Evolutionary conservation across 306 rosid species (phyloP).

Genomic region (Amphicarpaea edgeworthii): DNA sequence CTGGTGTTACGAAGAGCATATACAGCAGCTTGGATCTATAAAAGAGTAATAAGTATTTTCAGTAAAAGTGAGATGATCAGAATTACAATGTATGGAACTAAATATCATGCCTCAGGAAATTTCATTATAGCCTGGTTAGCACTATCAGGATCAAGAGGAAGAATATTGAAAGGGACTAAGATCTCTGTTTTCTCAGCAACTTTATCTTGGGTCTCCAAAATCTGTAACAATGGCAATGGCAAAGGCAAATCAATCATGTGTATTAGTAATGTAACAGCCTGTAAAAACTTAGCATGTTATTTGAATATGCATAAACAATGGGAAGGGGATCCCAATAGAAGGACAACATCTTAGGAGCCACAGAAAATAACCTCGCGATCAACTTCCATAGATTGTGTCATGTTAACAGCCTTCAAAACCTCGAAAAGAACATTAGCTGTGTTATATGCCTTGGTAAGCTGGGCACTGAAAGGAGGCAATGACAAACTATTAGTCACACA

Average conservation of each 20-base stretch:
- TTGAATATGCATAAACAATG: slow-evolving; percentile 23
- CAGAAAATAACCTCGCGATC: slow-evolving; percentile 81
- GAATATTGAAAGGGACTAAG: slow-evolving; percentile 90
- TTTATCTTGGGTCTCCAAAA: slow-evolving; percentile 95
- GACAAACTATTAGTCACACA: slow-evolving; percentile 6
- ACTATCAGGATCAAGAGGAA: slow-evolving; percentile 99
- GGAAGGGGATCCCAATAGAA: slow-evolving; percentile 15
- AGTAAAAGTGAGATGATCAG: slow-evolving; percentile 28
- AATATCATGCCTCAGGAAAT: slow-evolving; percentile 83
- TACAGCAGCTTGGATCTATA: slow-evolving; percentile 91
- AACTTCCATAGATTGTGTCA: slow-evolving; percentile 96
- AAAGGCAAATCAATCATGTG: slow-evolving; percentile 27
- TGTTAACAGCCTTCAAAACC: slow-evolving; percentile 94
- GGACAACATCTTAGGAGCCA: slow-evolving; percentile 17
- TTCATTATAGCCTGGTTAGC: slow-evolving; percentile 91
- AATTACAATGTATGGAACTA: slow-evolving; percentile 4
- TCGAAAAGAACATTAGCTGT: slow-evolving; percentile 98
- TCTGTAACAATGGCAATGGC: slow-evolving; percentile 52
- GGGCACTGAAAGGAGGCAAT: slow-evolving; percentile 63
- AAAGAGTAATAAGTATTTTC: slow-evolving; percentile 24
- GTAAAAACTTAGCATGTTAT: slow-evolving; percentile 20
- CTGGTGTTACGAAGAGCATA: slow-evolving; percentile 88
- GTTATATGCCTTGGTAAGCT: slow-evolving; percentile 93
- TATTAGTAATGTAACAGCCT: not conserved
- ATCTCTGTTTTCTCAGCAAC: slow-evolving; percentile 96